phyloP scores from a whole-genome alignment of 208 protist genomes.

The Crithidia fasciculata region DNA sequence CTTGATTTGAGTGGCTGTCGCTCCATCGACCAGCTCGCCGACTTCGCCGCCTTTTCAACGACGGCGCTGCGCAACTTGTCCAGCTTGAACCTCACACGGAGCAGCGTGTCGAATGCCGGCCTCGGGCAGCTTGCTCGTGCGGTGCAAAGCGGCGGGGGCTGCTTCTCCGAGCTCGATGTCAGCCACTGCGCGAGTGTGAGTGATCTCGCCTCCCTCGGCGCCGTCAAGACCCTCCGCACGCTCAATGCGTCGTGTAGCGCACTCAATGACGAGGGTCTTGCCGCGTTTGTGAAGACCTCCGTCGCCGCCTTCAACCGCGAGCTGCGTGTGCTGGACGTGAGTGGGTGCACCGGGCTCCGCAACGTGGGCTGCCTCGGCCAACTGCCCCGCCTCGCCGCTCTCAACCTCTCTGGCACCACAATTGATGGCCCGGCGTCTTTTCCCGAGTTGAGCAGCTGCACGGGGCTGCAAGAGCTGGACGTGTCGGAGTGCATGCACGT shows the following conservation, averaged over 20 bases:
- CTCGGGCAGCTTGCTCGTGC: conserved; percentile 3
- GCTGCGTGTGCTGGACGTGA: conserved; percentile 30
- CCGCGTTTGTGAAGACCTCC: conserved; percentile 14
- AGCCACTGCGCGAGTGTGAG: conserved; percentile 44
- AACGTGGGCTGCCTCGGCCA: conserved; percentile 15
- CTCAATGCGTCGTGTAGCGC: conserved; percentile 16
- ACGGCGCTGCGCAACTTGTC: conserved; percentile 14
- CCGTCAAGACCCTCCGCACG: conserved; percentile 22
- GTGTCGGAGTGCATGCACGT: conserved; percentile 37
- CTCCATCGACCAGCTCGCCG: conserved; percentile 24
- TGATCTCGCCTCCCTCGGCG: conserved; percentile 32
- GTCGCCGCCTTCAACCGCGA: not conserved
- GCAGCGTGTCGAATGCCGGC: conserved; percentile 12
- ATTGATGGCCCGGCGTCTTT: conserved; percentile 21
- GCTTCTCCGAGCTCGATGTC: conserved; percentile 40
- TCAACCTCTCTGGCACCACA: conserved; percentile 23
- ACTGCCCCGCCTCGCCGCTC: conserved; percentile 10
- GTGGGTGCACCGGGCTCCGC: conserved; percentile 21
- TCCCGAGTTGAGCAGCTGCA: not conserved
- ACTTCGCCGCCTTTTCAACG: conserved; percentile 12
- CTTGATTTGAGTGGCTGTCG: conserved; percentile 27
- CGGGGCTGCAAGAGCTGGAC: conserved; percentile 14
- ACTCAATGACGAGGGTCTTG: conserved; percentile 24
- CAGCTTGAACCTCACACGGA: not conserved
- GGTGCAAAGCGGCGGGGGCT: conserved; percentile 3